Evolutionary conservation across 192 early-diverging fungal genomes (phyloP), one percentile per base, ranked within the genome.

Genomic region (Radiomyces spectabilis): DNA sequence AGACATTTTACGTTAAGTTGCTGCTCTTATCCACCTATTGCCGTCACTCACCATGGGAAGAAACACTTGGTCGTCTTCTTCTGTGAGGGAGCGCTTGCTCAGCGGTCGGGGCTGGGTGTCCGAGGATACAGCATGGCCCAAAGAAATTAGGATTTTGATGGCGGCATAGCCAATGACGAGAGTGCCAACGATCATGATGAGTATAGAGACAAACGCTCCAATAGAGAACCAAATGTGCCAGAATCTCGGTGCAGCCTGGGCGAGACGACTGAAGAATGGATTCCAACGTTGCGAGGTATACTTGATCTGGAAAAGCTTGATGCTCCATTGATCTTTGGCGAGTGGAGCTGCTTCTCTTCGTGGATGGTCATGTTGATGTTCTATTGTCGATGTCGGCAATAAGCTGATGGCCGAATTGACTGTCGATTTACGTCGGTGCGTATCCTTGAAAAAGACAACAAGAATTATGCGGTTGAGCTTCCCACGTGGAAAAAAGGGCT

Each of bases 211-310:
- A 1, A 57, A 40, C 0, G 68, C 73, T 2, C 83, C 83, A 10
- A 74, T 22, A 5, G 58, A 55, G 65, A 83, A 85, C 83, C 83
- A 85, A 0, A 72, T 19, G 13, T 64, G 45, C 81, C 81, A 85
- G 33, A 85, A 78, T 2, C 22, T 51, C 3, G 77, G 61, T 15
- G 68, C 51, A 13, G 51, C 12, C 24, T 61, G 62, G 5, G 69
- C 70, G 1, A 74, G 49, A 35, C 59, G 45, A 25, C 52, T 39
- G 46, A 81, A 81, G 34, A 65, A 51, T 9, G 37, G 27, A 50
- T 81, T 81, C 19, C 76, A 59, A 4, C 41, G 35, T 22, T 65
- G 76, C 2, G 79, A 78, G 15, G 74, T 71, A 52, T 71, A 74
- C 1, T 72, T 64, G 22, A 81, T 40, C 51, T 72, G 49, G 31